Conservation (phyloP, 495 filamentous ascomycete genomes). For the Penicillium mononematosum region DNA sequence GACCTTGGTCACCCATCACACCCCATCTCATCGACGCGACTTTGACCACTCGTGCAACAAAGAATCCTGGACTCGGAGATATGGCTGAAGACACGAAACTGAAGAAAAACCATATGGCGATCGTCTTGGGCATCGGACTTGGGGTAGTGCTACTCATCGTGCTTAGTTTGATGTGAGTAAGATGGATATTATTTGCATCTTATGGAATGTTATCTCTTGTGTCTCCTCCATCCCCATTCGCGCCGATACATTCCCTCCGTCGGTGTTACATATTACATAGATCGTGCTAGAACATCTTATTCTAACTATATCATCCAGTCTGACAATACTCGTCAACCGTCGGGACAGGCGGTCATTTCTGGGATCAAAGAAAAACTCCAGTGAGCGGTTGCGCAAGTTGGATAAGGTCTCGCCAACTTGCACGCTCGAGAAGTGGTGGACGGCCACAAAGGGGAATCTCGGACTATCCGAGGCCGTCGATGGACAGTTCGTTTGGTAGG, state of each 20-base stretch:
- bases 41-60: conserved; percentile 11
- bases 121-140: conserved; percentile 43
- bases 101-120: conserved; percentile 37
- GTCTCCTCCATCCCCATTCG: neutral
- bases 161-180: conserved; percentile 39
- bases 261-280: conserved; percentile 14
- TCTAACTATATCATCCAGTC: conserved; percentile 21
- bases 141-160: conserved; percentile 38
- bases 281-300: neutral
- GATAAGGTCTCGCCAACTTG: conserved; percentile 42
- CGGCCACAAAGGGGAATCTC: conserved; percentile 36
- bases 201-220: neutral
- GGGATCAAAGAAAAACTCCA: conserved; percentile 28
- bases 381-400: conserved; percentile 39
- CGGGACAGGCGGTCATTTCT: conserved; percentile 29
- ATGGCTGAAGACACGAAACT: conserved; percentile 22
- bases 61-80: conserved; percentile 9
- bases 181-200: neutral
- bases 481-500: conserved; percentile 47
- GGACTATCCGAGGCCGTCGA: conserved; percentile 38
- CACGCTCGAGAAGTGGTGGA: conserved; percentile 47
- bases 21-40: neutral
- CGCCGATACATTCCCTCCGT: conserved; percentile 8
- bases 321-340: conserved; percentile 41
- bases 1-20: neutral